phyloP scores from a whole-genome alignment of 805 yeast species.

The Candida verbasci region DNA sequence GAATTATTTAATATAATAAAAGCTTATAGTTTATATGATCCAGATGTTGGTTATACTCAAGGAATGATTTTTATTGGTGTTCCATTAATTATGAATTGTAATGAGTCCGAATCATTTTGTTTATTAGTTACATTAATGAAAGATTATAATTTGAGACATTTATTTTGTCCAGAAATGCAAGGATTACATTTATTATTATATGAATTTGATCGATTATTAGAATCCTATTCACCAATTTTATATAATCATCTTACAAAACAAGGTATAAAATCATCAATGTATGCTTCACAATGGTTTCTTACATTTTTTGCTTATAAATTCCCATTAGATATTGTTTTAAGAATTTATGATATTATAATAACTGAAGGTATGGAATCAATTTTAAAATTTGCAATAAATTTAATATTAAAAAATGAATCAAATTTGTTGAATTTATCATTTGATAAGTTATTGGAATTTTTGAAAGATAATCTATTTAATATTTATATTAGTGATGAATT shows the following conservation, averaged over 20 bases:
- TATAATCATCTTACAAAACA: slow-evolving; percentile 75
- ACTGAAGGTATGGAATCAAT: slow-evolving; percentile 90
- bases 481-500: slow-evolving; percentile 50
- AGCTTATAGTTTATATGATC: slow-evolving; percentile 80
- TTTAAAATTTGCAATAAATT: slow-evolving; percentile 75
- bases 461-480: slow-evolving; percentile 77
- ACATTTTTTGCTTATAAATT: slow-evolving; percentile 94
- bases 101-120: slow-evolving; percentile 81
- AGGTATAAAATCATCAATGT: slow-evolving; percentile 90
- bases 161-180: slow-evolving; percentile 88
- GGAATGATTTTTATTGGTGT: slow-evolving; percentile 94
- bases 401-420: slow-evolving; percentile 66
- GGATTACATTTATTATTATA: slow-evolving; percentile 82
- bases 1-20: slow-evolving; percentile 72
- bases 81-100: slow-evolving; percentile 77
- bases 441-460: slow-evolving; percentile 70
- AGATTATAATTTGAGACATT: slow-evolving; percentile 70
- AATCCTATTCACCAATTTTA: slow-evolving; percentile 67
- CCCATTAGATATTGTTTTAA: slow-evolving; percentile 80
- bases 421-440: slow-evolving; percentile 59
- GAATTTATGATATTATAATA: slow-evolving; percentile 83
- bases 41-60: slow-evolving; percentile 95
- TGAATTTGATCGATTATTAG: slow-evolving; percentile 85
- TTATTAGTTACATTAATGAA: slow-evolving; percentile 79
- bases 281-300: slow-evolving; percentile 96